Evolutionary conservation across 805 yeast species (phyloP).

Genomic region (Cyberlindnera saturnus): DNA sequence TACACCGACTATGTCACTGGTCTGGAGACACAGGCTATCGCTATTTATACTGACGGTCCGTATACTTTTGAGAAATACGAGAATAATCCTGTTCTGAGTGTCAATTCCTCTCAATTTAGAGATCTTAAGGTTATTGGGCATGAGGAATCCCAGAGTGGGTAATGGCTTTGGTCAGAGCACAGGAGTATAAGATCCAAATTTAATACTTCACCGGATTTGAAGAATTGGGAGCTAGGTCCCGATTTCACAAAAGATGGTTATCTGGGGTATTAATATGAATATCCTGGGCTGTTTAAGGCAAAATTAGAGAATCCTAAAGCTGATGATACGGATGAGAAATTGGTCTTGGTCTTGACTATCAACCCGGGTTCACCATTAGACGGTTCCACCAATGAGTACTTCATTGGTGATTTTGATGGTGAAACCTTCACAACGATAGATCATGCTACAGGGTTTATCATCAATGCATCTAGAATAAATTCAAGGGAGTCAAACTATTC

Average conservation of each 20-base stretch:
- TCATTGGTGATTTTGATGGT: constrained; percentile 37
- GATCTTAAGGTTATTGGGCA: constrained; percentile 34
- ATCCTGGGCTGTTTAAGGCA: constrained; percentile 31
- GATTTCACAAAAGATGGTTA: constrained; percentile 23
- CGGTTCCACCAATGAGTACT: constrained; percentile 35
- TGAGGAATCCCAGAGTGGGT: constrained; percentile 26
- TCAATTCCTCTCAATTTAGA: constrained; percentile 26
- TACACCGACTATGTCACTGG: constrained; percentile 22
- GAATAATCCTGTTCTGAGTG: constrained; percentile 28
- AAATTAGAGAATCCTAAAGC: constrained; percentile 4
- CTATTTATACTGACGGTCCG: constrained; percentile 32
- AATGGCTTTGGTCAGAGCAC: constrained; percentile 23
- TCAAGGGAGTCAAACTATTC: too few relatives aligned
- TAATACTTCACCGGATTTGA: constrained; percentile 24
- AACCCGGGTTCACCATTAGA: constrained; percentile 38
- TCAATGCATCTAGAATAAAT: too few relatives aligned
- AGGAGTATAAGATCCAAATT: constrained; percentile 24
- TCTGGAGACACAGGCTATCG: constrained; percentile 29
- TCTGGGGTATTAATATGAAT: constrained; percentile 35
- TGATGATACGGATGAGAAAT: constrained; percentile 18
- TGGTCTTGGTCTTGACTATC: constrained; percentile 34
- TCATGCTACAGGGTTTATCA: too few relatives aligned
- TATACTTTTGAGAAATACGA: constrained; percentile 26
- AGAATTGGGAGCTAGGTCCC: constrained; percentile 25
- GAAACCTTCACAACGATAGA: constrained; percentile 26